Evolutionary conservation across 495 filamentous ascomycete genomes (phyloP), one percentile per base, ranked within the genome.

Genomic region (Aspergillus bridgeri): DNA sequence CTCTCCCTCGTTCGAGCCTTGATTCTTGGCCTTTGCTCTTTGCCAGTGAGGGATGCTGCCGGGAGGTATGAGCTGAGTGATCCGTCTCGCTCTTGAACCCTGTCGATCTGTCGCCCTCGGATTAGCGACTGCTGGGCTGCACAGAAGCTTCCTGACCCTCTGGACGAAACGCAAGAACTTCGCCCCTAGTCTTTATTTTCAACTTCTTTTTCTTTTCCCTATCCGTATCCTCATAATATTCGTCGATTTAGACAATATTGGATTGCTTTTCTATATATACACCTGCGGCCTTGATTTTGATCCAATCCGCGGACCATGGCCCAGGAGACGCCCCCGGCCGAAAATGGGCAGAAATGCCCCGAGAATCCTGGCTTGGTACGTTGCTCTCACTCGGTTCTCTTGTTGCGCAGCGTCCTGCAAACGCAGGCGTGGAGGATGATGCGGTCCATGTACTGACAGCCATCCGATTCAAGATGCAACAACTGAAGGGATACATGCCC

Each of bases 401-500:
- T 3, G 25, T 7, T 27, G 25, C 25, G 7, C 25, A 7, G 25
- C 25, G 7, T 27, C 25, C 7, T 3, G 3, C 25, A n/a, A n/a
- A n/a, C n/a, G n/a, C n/a, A n/a, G n/a, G n/a, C n/a, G n/a, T n/a
- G 33, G 33, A 38, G 7, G 9, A 13, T 11, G n/a, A 44, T 1
- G 15, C 24, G 2, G 29, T 29, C 19, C 5, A 25, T 13, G 24
- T 24, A 23, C 54, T 57, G 47, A 57, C 33, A 1, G 17, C 29
- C 3, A 6, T 50, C 46, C 3, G 21, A n/a, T 25, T 15, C 17
- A 15, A 58, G 56, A 48, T 23, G 42, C 49, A 52, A 42, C 48
- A 59, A 22, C 2, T 60, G 23, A 63, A 63, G n/a, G 56, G 60
- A 19, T 67, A 53, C 51, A 48, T 58, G 3, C 65, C 65, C 2